A percentile compares a stretch with the other conserved stretches of the same genome.
Conservation (phyloP, 768 basidiomycete genomes). For the Mycena rebaudengoi region DNA sequence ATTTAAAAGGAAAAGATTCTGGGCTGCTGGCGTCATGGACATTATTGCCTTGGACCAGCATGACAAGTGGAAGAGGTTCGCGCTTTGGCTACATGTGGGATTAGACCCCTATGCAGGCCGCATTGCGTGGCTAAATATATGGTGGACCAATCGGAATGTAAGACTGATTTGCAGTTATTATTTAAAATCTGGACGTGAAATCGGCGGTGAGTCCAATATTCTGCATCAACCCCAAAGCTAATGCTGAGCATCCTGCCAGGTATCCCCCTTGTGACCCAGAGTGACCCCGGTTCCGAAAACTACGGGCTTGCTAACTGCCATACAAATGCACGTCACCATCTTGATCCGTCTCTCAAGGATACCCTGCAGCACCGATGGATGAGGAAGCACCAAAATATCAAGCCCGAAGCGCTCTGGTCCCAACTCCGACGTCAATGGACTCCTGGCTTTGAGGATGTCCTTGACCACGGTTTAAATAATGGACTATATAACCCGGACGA, state of each 20-base stretch:
- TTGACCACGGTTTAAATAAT: background rate
- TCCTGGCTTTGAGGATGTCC: constrained; percentile 39
- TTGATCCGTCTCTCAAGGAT: constrained; percentile 46
- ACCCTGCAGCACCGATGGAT: constrained; percentile 53
- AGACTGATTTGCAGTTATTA: constrained; percentile 45
- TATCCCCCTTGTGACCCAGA: constrained; percentile 51
- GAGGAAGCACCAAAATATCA: constrained; percentile 48
- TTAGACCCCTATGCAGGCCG: constrained; percentile 46
- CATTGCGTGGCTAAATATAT: constrained; percentile 48
- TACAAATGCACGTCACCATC: constrained; percentile 45
- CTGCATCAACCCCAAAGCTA: background rate
- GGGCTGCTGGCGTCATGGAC: constrained; percentile 52
- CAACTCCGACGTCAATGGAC: constrained; percentile 36
- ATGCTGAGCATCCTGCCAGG: constrained; percentile 21
- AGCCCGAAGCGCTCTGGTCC: constrained; percentile 54
- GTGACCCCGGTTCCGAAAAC: constrained; percentile 54
- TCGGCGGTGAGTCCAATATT: constrained; percentile 11
- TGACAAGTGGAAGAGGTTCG: constrained; percentile 53
- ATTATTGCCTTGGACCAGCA: constrained; percentile 50
- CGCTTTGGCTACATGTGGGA: constrained; percentile 37
- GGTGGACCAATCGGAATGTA: constrained; percentile 52
- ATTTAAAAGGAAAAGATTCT: constrained; percentile 41
- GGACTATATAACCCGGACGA: background rate
- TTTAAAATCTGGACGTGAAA: constrained; percentile 33
- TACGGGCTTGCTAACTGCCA: constrained; percentile 55